Base-by-base conservation (phyloP, 441 rosid species). In the Brassica hybrid region DNA sequence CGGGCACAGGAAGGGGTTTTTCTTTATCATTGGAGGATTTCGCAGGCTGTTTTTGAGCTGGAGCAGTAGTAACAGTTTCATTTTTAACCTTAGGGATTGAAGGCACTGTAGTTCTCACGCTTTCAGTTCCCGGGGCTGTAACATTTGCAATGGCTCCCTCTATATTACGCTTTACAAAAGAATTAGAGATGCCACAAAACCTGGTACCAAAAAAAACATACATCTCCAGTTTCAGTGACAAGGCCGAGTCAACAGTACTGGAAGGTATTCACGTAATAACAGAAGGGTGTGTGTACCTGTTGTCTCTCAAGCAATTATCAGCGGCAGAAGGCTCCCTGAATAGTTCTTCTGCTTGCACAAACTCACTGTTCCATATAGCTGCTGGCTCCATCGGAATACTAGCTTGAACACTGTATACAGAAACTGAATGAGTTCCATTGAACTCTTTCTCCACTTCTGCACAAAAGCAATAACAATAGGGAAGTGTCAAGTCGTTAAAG, bases 301-400 rank as follows among this genome's bases (percentile, higher is more conserved):
- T 93, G 76, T 88, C 94, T 85, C 96, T 91, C 84, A 91, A 88
- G 83, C 97, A 95, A 88, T 95, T 90, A 61, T 85, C 87, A 60
- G 69, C 34, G 4, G 77, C 45, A 27, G 82, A 73, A 13, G 91
- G 89, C 88, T 88, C 89, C 82, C 76, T 84, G 76, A 86, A 91
- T 50, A 95, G 93, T 77, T 90, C 94, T 83, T 91, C 94, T 62
- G 99, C 91, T 86, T 95, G 98, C 19, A 93, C 81, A 86, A 85
- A 93, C 87, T 95, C 99, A 61, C 84, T 34, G 82, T 90, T 95
- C 97, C 98, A 90, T 67, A 95, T 83, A 3, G 84, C 89, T 52
- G 94, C 93, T 61, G 93, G 84, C 80, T 95, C 99, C 74, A 83
- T 87, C 18, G 99, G 98, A 62, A 91, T 83, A 73, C 87, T 84